Base-by-base conservation (phyloP, 768 basidiomycete genomes). In the Auricularia heimuer region DNA sequence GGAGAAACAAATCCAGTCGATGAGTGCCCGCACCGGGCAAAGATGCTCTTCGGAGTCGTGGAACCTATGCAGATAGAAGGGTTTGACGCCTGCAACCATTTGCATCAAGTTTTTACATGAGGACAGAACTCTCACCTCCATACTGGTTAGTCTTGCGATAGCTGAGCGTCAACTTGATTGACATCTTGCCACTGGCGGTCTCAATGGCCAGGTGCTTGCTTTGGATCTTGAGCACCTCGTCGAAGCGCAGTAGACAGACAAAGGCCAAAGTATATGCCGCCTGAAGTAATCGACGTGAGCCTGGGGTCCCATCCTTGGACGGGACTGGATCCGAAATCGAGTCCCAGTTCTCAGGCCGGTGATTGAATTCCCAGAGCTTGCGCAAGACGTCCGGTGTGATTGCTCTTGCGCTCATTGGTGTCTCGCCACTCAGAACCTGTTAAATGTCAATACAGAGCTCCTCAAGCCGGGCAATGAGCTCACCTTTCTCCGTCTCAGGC, bases 181-280 rank as follows among this genome's bases (percentile, higher is more conserved):
- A 62, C 14, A 24, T 35, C 1, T 36, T 44, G 2, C 64, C 65
- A n/a, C 35, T 34, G 8, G 69, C 14, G 33, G 29, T 29, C 29
- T 29, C 29, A 29, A 66, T 8, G 2, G 61, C 61, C 10, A 77
- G 67, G 18, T 78, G 65, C n/a, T 75, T 68, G 3, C 68, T 34
- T 44, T 73, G 68, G 18, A 78, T 74, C 54, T 76, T 76, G 0
- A 78, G 68, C 0, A 74, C 76, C 54, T 78, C 75, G 62, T 77
- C 74, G 61, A 74, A 70, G 3, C 72, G 73, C 0, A 77, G 68
- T 8, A 78, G 58, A 61, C 76, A 78, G 0, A 74, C n/a, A 61
- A 76, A 78, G 3, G 76, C 69, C 12, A 77, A 51, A 1, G 71
- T 71, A 45, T 77, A 78, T 2, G 73, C 73, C 0, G 74, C 72